Evolutionary conservation across 2,329 filamentous ascomycete genomes (phyloP).

Genomic region (Pyrenophora tritici-repentis): DNA sequence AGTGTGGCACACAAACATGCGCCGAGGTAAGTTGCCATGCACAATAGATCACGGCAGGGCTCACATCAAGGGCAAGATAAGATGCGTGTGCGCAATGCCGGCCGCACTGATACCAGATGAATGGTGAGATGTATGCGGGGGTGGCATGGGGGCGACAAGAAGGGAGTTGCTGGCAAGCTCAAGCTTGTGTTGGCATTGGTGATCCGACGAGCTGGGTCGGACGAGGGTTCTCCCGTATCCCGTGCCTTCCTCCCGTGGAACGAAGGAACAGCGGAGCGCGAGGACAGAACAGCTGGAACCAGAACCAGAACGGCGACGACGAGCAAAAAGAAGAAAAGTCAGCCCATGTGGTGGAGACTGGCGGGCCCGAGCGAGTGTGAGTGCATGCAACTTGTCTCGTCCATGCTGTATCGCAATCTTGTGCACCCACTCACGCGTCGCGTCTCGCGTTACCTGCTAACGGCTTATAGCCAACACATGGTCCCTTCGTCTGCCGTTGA

Average conservation of each 20-base stretch:
- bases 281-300: too few species aligned
- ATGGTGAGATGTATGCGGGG: background rate
- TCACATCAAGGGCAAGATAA: background rate
- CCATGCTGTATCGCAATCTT: conserved; percentile 1
- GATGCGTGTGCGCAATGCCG: conserved; percentile 6
- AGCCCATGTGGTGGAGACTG: too few species aligned
- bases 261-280: conserved; percentile 3
- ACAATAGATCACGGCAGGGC: background rate
- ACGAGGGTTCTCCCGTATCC: conserved; percentile 19
- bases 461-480: background rate
- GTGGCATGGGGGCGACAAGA: background rate
- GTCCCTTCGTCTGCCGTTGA: conserved; percentile 1
- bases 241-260: conserved; percentile 9
- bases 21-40: conserved; percentile 3
- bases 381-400: background rate
- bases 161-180: background rate
- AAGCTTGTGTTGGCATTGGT: too few species aligned
- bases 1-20: conserved; percentile 1
- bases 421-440: conserved; percentile 2
- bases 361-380: too few species aligned
- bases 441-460: conserved; percentile 14
- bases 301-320: background rate
- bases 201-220: conserved; percentile 16
- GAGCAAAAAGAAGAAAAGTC: background rate
- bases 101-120: background rate